Conservation (phyloP, 1,139 yeast genomes). For the Pichia sp. region DNA sequence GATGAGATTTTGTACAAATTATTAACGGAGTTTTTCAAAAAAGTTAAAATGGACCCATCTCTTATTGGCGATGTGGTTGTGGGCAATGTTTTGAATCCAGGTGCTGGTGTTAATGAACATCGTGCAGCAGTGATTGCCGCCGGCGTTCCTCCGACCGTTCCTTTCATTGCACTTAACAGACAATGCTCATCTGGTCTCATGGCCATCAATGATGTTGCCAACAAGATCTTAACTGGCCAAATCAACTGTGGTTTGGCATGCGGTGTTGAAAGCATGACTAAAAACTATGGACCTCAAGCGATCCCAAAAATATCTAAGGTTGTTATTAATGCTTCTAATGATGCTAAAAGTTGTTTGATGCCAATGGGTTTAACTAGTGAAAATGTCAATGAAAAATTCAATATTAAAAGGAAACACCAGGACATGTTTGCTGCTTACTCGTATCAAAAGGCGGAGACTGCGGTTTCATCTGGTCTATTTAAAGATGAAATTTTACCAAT, state of each 20-base stretch:
- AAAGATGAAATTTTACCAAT: constrained; percentile 83
- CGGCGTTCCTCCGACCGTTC: constrained; percentile 62
- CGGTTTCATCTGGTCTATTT: constrained; percentile 64
- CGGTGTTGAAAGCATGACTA: constrained; percentile 91
- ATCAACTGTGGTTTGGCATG: constrained; percentile 85
- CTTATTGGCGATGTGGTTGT: constrained; percentile 86
- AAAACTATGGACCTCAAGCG: constrained; percentile 70
- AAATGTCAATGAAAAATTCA: constrained; percentile 58
- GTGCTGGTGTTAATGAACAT: constrained; percentile 91
- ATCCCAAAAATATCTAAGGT: constrained; percentile 51
- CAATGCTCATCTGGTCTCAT: constrained; percentile 93
- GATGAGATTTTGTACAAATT: constrained; percentile 60
- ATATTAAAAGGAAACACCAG: constrained; percentile 61
- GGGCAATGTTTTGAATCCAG: constrained; percentile 75
- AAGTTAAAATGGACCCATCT: constrained; percentile 75
- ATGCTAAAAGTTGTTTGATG: constrained; percentile 57
- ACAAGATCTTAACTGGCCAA: constrained; percentile 80
- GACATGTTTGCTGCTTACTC: constrained; percentile 84
- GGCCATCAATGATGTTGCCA: constrained; percentile 85
- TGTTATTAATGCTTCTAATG: constrained; percentile 32
- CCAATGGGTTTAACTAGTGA: constrained; percentile 94
- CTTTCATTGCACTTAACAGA: constrained; percentile 80
- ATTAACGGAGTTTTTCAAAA: constrained; percentile 86
- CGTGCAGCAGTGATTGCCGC: constrained; percentile 76
- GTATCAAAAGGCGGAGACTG: constrained; percentile 75